Evolutionary conservation across 2,329 filamentous ascomycete genomes (phyloP).

Genomic region (Trichoderma endophyticum): DNA sequence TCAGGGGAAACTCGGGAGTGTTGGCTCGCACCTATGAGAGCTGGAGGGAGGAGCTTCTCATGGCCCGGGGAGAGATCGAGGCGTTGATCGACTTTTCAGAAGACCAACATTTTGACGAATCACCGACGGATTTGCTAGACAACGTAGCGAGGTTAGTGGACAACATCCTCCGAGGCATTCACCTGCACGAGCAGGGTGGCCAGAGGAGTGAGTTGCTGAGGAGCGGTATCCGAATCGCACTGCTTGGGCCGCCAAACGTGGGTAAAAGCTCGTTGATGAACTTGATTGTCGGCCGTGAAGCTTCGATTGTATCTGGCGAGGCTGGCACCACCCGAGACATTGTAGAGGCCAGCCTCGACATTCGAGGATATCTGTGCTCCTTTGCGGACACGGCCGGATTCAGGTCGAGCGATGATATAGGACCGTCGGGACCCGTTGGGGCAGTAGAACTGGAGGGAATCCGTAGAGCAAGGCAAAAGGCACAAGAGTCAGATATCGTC

Average conservation of each 20-base stretch:
- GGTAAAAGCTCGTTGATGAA: slow-evolving; percentile 96
- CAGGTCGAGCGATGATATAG: slow-evolving; percentile 43
- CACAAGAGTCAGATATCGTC: slow-evolving; percentile 79
- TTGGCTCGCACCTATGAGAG: slow-evolving; percentile 74
- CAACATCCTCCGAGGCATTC: slow-evolving; percentile 60
- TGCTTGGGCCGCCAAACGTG: slow-evolving; percentile 88
- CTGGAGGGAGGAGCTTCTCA: slow-evolving; percentile 75
- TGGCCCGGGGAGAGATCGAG: slow-evolving; percentile 86
- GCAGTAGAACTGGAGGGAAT: slow-evolving; percentile 87
- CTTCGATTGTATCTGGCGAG: slow-evolving; percentile 90
- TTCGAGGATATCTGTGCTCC: slow-evolving; percentile 87
- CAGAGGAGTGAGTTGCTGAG: slow-evolving; percentile 79
- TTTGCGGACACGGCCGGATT: slow-evolving; percentile 94
- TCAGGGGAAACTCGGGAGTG: slow-evolving; percentile 69
- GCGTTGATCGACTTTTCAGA: slow-evolving; percentile 96
- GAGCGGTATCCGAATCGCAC: slow-evolving; percentile 78
- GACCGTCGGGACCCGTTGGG: slow-evolving; percentile 47
- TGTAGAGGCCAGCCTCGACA: slow-evolving; percentile 84
- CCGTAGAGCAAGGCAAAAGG: slow-evolving; percentile 75
- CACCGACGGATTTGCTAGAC: slow-evolving; percentile 65
- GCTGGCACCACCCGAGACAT: slow-evolving; percentile 93
- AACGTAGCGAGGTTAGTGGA: slow-evolving; percentile 66
- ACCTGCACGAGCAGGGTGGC: slow-evolving; percentile 69
- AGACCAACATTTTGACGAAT: slow-evolving; percentile 95
- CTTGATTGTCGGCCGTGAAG: slow-evolving; percentile 81